phyloP scores from a whole-genome alignment of 345 rosid genomes.

The Ricinus communis region DNA sequence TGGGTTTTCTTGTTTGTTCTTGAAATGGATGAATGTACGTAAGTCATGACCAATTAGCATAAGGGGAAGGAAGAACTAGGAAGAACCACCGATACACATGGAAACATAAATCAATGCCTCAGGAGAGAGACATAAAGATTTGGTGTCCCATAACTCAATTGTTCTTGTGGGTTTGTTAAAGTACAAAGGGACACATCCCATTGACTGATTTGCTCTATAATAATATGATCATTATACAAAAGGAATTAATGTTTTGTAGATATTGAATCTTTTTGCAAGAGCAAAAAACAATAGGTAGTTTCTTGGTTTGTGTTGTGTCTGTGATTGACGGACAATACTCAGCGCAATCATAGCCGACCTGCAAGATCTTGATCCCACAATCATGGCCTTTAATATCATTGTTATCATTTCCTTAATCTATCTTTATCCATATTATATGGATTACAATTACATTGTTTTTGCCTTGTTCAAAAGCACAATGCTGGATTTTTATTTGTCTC shows the following conservation, averaged over 20 bases:
- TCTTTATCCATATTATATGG: background rate
- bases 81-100: no score
- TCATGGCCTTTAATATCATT: conserved; percentile 38
- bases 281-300: conserved; percentile 18
- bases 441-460: no score
- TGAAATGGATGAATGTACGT: no score
- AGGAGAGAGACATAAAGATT: no score
- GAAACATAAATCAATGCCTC: no score
- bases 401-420: conserved; percentile 17
- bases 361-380: conserved; percentile 59
- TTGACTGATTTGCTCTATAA: conserved; percentile 19
- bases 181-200: conserved; percentile 31
- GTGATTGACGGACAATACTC: conserved; percentile 49
- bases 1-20: no score
- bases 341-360: conserved; percentile 73
- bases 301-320: conserved; percentile 56
- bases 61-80: no score
- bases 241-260: conserved; percentile 43
- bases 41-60: no score
- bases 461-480: conserved; percentile 4
- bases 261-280: no score
- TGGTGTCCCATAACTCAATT: no score
- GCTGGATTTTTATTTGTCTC: conserved; percentile 27
- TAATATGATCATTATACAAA: background rate
- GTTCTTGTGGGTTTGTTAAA: no score